Base-by-base conservation (phyloP, 2,329 filamentous ascomycete species). In the Ambrosiella xylebori region DNA sequence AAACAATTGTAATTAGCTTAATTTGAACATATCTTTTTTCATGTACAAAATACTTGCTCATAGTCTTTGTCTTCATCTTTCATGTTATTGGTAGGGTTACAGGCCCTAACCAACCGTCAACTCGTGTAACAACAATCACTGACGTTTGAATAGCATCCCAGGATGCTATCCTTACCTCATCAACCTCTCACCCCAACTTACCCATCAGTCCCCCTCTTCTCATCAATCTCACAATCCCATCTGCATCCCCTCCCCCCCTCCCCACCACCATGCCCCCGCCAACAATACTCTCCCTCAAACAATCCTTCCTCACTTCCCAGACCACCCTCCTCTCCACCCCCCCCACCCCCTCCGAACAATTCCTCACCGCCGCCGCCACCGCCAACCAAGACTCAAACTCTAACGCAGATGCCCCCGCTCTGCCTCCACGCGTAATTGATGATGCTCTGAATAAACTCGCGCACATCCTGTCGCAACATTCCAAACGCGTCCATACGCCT, bases 401-500 rank as follows among this genome's bases (percentile, higher is more conserved):
- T 39, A 11, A 54, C 37, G 35, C 11, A 8, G 38, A n/a, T 12
- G 8, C 37, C 15, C 17, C n/a, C 39, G 68, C 68, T 54, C 70
- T 81, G 27, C 70, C 73, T 12, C 71, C 74, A 19, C 74, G 73
- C 59, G 68, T 72, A 17, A 69, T 84, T 58, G 76, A 82, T 63
- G 78, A 82, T 61, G 78, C 74, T 11, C 66, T 84, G 3, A 71
- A 72, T 62, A 74, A 74, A 45, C 71, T 86, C 11, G 85, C 86
- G 65, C 76, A 81, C 61, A 70, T 74, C 13, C 69, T 87, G 12
- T 76, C 78, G 62, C 80, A 84, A 63, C 85, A 88, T 66, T 76
- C 76, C 37, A 78, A 78, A 40, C 76, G 81, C 58, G 80, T 81
- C 4, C 86, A 86, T 66, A 76, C 81, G 13, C 77, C 82, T 0